Evolutionary conservation across 2,329 filamentous ascomycete genomes (phyloP), one percentile per base, ranked within the genome.

Genomic region (Ceratocystis albifundus): DNA sequence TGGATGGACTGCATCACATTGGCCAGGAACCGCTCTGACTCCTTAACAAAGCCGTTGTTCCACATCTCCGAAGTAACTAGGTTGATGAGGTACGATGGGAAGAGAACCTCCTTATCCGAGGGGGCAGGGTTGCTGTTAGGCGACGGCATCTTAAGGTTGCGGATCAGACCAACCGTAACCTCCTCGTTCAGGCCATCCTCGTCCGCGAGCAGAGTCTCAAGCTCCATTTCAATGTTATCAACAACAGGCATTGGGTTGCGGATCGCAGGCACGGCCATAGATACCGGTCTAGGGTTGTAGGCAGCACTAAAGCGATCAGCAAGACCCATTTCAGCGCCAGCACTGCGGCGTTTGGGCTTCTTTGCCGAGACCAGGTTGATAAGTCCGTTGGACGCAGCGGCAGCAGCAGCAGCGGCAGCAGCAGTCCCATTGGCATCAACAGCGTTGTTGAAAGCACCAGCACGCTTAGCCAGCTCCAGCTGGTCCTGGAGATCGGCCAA

Each of bases 1-100:
- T 99, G 94, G 73, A 99, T 97, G 6, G 92, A 96, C 77, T 97
- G 94, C 94, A 99, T 99, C 70, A 99, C 94, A 73, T 97, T 99
- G 73, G 94, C 94, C 69, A 99, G 82, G 84, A 99, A 99, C 66
- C 93, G 89, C 78, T 99, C 94, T 3, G 94, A 97, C 77, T 99
- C 94, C 80, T 99, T 99, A 72, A 99, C 94, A 74, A 96, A 99
- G 61, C 94, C 94, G 72, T 99, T 99, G 80, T 99, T 99, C 94
- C 94, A 99, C 94, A 99, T 99, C 79, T 99, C 94, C 17, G 92
- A 97, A 12, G 94, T 99, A 70, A 99, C 94, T 69, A 99, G 82
- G 77, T 99, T 99, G 80, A 99, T 99, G 72, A 99, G 86, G 76
- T 97, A 99, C 8, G 94, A 93, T 44, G 94, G 94, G 87, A 99